Conservation (phyloP, 306 rosid species). For the Acacia acuminata region DNA sequence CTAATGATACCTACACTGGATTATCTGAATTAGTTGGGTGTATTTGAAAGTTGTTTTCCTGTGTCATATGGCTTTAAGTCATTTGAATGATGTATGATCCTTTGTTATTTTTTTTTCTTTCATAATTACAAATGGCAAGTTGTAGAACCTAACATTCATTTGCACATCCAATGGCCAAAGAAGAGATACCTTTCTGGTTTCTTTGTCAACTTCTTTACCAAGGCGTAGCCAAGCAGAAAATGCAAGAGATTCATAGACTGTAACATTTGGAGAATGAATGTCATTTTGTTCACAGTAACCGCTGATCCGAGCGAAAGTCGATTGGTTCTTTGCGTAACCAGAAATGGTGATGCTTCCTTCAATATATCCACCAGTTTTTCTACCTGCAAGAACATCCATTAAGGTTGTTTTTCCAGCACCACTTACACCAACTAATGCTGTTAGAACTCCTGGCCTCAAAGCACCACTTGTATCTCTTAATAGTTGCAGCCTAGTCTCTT, state of each 20-base stretch:
- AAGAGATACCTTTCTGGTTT: conserved; percentile 42
- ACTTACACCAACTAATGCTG: conserved; percentile 55
- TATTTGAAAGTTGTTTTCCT: background rate
- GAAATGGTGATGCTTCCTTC: conserved; percentile 52
- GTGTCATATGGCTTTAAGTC: background rate
- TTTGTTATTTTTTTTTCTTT: background rate
- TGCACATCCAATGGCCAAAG: background rate
- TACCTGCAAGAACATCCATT: conserved; percentile 61
- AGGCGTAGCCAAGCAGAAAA: conserved; percentile 53
- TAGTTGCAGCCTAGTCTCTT: conserved; percentile 48
- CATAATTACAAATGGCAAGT: background rate
- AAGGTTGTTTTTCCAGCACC: conserved; percentile 62
- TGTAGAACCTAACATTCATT: background rate
- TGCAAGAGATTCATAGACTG: conserved; percentile 52
- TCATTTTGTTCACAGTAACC: conserved; percentile 64
- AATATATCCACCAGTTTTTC: conserved; percentile 50
- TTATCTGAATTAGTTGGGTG: no score
- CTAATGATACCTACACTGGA: no score
- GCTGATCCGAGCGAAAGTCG: conserved; percentile 50
- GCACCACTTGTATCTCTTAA: conserved; percentile 46
- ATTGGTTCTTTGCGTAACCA: conserved; percentile 50
- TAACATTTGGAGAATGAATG: conserved; percentile 55
- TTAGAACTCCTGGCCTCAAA: conserved; percentile 50
- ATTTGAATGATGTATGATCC: background rate
- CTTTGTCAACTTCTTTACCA: conserved; percentile 36